phyloP scores from a whole-genome alignment of 148 eudicot species.

The Silene conica region DNA sequence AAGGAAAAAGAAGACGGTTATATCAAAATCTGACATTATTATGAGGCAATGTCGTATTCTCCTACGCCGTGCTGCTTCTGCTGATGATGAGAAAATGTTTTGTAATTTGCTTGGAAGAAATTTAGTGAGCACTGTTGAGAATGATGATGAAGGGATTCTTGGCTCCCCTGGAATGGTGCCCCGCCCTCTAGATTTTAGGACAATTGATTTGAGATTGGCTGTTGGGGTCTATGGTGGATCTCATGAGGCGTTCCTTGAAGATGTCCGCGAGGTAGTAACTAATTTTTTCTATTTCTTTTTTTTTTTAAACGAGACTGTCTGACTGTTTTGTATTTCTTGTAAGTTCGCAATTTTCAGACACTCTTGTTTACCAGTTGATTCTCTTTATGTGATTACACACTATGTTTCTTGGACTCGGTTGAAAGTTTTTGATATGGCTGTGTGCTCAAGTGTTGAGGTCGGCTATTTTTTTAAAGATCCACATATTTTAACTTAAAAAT shows the following conservation, averaged over 20 bases:
- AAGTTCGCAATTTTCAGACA: background rate
- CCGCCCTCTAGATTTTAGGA: slow-evolving; percentile 59
- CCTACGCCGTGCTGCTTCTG: slow-evolving; percentile 44
- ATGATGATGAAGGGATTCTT: slow-evolving; percentile 59
- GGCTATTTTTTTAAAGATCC: too few relatives aligned
- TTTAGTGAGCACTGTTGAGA: slow-evolving; percentile 31
- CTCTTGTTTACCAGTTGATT: background rate
- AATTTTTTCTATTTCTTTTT: background rate
- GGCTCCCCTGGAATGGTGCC: slow-evolving; percentile 60
- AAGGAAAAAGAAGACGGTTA: slow-evolving; percentile 33
- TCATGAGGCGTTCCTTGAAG: slow-evolving; percentile 67
- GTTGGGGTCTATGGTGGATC: slow-evolving; percentile 61
- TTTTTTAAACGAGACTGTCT: background rate
- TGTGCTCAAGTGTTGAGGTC: too few relatives aligned
- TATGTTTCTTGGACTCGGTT: background rate
- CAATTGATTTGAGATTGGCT: slow-evolving; percentile 68
- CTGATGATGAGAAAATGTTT: slow-evolving; percentile 42
- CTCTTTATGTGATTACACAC: background rate
- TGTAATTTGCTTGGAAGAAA: slow-evolving; percentile 58
- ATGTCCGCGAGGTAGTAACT: slow-evolving; percentile 57
- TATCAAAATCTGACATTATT: slow-evolving; percentile 43
- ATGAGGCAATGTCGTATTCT: slow-evolving; percentile 53
- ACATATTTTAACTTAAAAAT: too few relatives aligned
- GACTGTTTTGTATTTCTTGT: background rate
- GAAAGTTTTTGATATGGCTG: too few relatives aligned